These are phyloP conservation scores for Pleomassaria siparia DNA, from an alignment of 2,329 filamentous ascomycete genomes.

Conservation along the genomic window DNA sequence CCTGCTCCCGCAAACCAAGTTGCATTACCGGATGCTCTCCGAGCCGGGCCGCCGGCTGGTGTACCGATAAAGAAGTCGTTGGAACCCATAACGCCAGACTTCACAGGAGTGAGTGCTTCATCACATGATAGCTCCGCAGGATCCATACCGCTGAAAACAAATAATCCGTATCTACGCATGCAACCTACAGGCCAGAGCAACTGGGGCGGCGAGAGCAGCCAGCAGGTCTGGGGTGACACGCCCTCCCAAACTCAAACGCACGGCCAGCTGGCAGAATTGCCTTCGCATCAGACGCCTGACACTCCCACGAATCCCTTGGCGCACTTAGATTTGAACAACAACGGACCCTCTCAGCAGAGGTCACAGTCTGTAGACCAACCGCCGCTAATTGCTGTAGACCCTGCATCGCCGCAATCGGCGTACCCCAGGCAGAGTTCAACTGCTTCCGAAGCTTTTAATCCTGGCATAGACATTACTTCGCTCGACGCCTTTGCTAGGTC, in stretches of 20 bases:
- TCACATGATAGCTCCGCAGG: conserved; percentile 32
- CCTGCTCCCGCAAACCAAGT: conserved; percentile 15
- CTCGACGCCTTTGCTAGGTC: conserved; percentile 30
- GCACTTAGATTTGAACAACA: conserved; percentile 37
- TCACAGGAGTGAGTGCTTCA: conserved; percentile 29
- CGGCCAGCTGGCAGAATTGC: conserved; percentile 44
- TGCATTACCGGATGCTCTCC: conserved; percentile 32
- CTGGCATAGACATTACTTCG: conserved; percentile 30
- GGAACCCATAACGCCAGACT: conserved; percentile 33
- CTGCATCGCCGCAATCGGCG: conserved; percentile 24
- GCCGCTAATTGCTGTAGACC: conserved; percentile 30
- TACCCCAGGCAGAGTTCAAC: conserved; percentile 23
- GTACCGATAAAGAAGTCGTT: conserved; percentile 30
- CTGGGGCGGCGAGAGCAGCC: conserved; percentile 40
- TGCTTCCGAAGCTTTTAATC: conserved; percentile 31
- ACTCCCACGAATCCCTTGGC: conserved; percentile 42
- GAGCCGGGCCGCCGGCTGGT: conserved; percentile 35
- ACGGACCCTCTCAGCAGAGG: conserved; percentile 11
- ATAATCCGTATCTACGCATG: conserved; percentile 48
- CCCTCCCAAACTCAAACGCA: conserved; percentile 27
- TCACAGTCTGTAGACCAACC: conserved; percentile 24
- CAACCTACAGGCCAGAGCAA: conserved; percentile 40
- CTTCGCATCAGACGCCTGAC: conserved; percentile 44
- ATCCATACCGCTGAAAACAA: conserved; percentile 41
- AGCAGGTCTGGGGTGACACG: conserved; percentile 43